Evolutionary conservation across 768 basidiomycete species (phyloP).

Genomic region (Psilocybe subaeruginosa): DNA sequence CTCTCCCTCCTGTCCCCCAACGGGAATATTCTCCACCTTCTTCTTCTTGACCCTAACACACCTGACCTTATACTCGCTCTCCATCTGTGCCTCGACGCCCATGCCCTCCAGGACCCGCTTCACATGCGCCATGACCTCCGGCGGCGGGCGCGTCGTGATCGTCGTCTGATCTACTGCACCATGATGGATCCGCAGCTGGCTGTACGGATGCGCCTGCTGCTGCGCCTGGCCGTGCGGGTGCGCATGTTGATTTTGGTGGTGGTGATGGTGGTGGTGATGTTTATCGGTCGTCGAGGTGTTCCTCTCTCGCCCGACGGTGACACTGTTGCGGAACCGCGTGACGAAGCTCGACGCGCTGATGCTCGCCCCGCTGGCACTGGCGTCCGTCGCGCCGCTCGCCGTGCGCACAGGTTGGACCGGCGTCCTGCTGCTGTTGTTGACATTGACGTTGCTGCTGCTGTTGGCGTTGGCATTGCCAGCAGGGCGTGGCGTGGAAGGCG

Average conservation of each 20-base stretch:
- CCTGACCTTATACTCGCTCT: constrained; percentile 89
- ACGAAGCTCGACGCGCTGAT: constrained; percentile 42
- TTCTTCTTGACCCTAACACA: constrained; percentile 81
- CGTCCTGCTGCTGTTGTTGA: background rate
- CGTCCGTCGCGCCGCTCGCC: constrained; percentile 44
- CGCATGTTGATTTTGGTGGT: background rate
- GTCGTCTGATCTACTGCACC: constrained; percentile 92
- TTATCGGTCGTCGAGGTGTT: background rate
- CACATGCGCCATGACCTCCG: constrained; percentile 88
- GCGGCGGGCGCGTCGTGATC: constrained; percentile 82
- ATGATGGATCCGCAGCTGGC: constrained; percentile 78
- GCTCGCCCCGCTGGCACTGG: constrained; percentile 34
- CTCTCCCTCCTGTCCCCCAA: constrained; percentile 39
- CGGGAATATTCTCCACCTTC: constrained; percentile 43
- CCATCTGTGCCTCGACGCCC: constrained; percentile 88
- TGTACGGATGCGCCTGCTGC: constrained; percentile 23
- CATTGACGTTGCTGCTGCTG: too few species aligned
- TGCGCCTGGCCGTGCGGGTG: background rate
- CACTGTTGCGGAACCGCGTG: constrained; percentile 51
- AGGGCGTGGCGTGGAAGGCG: constrained; percentile 30
- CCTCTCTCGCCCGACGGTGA: constrained; percentile 40
- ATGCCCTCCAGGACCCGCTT: constrained; percentile 79
- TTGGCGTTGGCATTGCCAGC: constrained; percentile 11
- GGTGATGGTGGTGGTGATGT: background rate
- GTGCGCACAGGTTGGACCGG: constrained; percentile 42